Conservation (phyloP, 306 rosid genomes). For the Vicia sativa region DNA sequence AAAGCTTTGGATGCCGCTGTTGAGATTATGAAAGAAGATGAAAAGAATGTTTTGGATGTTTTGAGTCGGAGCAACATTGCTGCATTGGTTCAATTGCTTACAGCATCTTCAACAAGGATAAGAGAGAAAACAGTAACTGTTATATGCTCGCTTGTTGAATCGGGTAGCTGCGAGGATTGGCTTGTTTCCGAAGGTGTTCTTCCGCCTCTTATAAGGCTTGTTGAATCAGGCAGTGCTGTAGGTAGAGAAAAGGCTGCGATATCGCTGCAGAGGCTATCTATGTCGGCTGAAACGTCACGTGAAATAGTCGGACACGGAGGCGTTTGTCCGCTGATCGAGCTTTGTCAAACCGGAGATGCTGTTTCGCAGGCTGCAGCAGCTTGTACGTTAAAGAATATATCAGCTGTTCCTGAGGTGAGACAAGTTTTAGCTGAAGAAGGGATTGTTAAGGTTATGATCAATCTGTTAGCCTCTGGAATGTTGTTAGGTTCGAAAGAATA, state of each 20-base stretch:
- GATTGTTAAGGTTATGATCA: constrained; percentile 59
- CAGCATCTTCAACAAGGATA: constrained; percentile 72
- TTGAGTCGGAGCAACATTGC: constrained; percentile 73
- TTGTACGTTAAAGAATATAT: constrained; percentile 76
- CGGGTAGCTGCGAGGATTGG: constrained; percentile 70
- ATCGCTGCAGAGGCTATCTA: constrained; percentile 80
- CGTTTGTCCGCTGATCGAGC: constrained; percentile 63
- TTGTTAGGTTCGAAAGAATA: constrained; percentile 72
- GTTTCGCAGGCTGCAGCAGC: constrained; percentile 84
- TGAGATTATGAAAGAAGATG: constrained; percentile 86
- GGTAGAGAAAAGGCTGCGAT: constrained; percentile 87
- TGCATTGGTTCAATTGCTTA: constrained; percentile 79
- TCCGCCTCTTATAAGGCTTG: constrained; percentile 82
- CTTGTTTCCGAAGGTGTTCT: constrained; percentile 79
- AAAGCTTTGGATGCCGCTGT: constrained; percentile 74
- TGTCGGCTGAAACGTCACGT: constrained; percentile 64
- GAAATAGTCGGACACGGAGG: constrained; percentile 84
- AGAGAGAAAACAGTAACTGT: constrained; percentile 78
- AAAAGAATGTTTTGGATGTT: constrained; percentile 62
- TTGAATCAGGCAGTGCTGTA: constrained; percentile 75
- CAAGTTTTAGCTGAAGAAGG: constrained; percentile 83
- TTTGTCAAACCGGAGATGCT: constrained; percentile 79
- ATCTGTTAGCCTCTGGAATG: constrained; percentile 73
- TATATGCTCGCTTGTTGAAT: constrained; percentile 80
- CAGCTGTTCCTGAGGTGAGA: constrained; percentile 80